phyloP scores from a whole-genome alignment of 2,329 filamentous ascomycete genomes.

The Spiromastix sp. region DNA sequence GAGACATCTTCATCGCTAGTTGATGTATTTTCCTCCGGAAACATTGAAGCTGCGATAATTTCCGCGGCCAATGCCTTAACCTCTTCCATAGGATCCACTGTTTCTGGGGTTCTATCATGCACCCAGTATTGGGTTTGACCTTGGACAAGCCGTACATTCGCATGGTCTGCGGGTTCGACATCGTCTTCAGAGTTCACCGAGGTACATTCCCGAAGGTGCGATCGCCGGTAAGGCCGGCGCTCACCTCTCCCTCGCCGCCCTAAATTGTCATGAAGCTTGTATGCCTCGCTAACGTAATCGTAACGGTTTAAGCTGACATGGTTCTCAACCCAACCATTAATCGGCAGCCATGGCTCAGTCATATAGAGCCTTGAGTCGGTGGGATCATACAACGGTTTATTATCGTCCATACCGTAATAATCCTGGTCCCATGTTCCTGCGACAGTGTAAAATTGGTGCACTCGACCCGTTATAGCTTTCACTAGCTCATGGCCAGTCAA shows the following conservation, averaged over 20 bases:
- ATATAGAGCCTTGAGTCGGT: slow-evolving; percentile 4
- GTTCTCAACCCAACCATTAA: slow-evolving; percentile 10
- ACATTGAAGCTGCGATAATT: too few relatives aligned
- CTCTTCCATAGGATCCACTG: too few relatives aligned
- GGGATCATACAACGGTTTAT: slow-evolving; percentile 4
- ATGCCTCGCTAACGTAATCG: slow-evolving; percentile 1
- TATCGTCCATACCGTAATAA: slow-evolving; percentile 1
- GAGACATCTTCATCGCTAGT: too few relatives aligned
- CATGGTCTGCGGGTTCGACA: not conserved
- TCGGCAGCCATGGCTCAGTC: slow-evolving; percentile 6
- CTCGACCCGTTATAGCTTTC: slow-evolving; percentile 7
- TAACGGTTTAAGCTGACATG: slow-evolving; percentile 3
- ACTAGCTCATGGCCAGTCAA: slow-evolving; percentile 4
- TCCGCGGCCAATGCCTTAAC: too few relatives aligned
- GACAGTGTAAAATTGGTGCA: slow-evolving; percentile 9
- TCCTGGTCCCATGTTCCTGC: slow-evolving; percentile 9
- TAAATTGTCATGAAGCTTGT: not conserved
- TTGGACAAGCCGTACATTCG: not conserved
- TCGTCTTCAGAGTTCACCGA: not conserved
- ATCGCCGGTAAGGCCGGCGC: not conserved
- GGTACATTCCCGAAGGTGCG: slow-evolving; percentile 3
- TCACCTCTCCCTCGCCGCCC: not conserved
- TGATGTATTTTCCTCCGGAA: too few relatives aligned
- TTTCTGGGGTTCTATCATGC: not conserved
- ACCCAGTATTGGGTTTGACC: slow-evolving; percentile 1